phyloP scores from a whole-genome alignment of 495 filamentous ascomycete genomes.

The Penicillium salamii region DNA sequence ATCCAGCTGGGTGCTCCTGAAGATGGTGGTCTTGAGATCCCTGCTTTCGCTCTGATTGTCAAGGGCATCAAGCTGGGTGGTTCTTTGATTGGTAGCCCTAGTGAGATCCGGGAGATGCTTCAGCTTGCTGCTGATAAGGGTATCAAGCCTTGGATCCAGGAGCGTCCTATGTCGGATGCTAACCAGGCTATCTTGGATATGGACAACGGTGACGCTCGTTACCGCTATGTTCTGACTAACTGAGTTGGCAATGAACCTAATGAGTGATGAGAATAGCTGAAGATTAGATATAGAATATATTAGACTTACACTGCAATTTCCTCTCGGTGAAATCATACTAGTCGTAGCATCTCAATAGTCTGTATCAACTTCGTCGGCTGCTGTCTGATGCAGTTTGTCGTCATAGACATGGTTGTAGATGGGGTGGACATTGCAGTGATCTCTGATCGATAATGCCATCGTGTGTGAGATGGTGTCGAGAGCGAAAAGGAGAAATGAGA shows the following conservation, averaged over 20 bases:
- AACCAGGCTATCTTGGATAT: slow-evolving; percentile 71
- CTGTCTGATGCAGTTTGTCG: no score
- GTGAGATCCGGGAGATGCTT: slow-evolving; percentile 79
- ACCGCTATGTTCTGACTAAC: slow-evolving; percentile 72
- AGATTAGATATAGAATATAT: not conserved
- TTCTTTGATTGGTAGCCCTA: slow-evolving; percentile 65
- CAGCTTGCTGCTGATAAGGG: slow-evolving; percentile 67
- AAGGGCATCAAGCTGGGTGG: slow-evolving; percentile 64
- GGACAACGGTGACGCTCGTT: slow-evolving; percentile 65
- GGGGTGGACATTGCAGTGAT: no score
- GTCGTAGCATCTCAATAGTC: no score
- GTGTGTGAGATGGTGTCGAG: no score
- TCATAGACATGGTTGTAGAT: no score
- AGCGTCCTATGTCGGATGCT: slow-evolving; percentile 68
- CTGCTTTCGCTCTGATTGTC: slow-evolving; percentile 60
- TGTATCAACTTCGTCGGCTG: no score
- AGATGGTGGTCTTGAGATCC: slow-evolving; percentile 60
- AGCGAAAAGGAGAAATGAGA: no score
- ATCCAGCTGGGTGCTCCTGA: slow-evolving; percentile 76
- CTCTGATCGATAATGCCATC: no score
- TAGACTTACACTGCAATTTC: no score
- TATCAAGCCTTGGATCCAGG: slow-evolving; percentile 70
- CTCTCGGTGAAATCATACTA: no score
- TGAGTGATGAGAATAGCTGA: not conserved
- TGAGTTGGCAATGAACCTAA: slow-evolving; percentile 1